Conservation (phyloP, 306 rosid genomes). For the Cucurbita ficifolia region DNA sequence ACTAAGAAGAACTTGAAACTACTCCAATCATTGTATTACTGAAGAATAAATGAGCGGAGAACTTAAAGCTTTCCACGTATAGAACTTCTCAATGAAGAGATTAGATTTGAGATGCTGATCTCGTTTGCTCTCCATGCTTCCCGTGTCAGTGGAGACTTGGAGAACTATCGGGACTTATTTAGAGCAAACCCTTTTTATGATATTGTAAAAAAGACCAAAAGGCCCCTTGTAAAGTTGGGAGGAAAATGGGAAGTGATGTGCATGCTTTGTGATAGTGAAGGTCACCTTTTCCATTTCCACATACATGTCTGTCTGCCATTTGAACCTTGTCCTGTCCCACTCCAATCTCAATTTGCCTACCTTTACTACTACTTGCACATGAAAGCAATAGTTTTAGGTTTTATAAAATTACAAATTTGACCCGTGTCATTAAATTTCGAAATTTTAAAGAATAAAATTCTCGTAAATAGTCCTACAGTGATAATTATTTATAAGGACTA, state of each 20-base stretch:
- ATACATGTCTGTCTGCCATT: not conserved
- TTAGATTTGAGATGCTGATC: not conserved
- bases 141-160: not conserved
- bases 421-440: too few relatives aligned
- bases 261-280: not conserved
- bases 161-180: not conserved
- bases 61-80: too few relatives aligned
- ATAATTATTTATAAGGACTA: too few relatives aligned
- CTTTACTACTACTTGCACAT: not conserved
- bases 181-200: not conserved
- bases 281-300: not conserved
- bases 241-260: not conserved
- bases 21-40: too few relatives aligned
- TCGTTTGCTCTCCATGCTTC: not conserved
- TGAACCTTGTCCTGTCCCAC: conserved; percentile 1
- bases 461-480: too few relatives aligned
- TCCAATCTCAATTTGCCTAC: not conserved
- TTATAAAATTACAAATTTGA: too few relatives aligned
- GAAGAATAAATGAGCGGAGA: too few relatives aligned
- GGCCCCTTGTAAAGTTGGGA: not conserved
- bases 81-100: not conserved
- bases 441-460: too few relatives aligned
- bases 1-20: too few relatives aligned
- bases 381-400: not conserved
- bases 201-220: not conserved